Base-by-base conservation (phyloP, 2,329 filamentous ascomycete species). In the Microdochium nivale region DNA sequence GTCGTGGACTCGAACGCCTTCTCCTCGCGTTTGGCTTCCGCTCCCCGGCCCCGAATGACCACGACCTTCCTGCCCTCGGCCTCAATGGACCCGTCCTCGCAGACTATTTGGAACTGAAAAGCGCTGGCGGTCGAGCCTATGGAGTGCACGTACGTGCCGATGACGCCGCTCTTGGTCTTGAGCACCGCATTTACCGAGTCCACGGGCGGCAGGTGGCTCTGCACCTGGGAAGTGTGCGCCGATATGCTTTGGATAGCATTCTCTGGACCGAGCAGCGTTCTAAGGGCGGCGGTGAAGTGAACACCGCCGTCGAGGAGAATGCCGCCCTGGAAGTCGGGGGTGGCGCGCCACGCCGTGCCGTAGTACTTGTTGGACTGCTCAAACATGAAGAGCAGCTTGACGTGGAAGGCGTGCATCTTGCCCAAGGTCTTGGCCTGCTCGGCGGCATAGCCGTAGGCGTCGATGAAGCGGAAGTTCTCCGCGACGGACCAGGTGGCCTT, bases 301-400 rank as follows among this genome's bases (percentile, higher is more conserved):
- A 91, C 85, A 44, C 88, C 87, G 14, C 81, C 86, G 61, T 91
- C 87, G 2, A 91, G 78, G 51, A 90, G 65, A 63, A 90, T 90
- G 0, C 88, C 87, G 51, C 87, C 88, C 66, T 90, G 86, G 62
- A 88, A 80, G 50, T 78, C 73, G 1, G 87, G 87, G 51, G 70
- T 76, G 65, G 84, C 85, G 51, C 88, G 81, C 88, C 87, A 80
- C 25, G 69, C 56, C 2, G 78, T 81, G 48, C 74, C 70, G 57
- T 72, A 75, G 61, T 75, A 80, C 62, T 74, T 73, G 59, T 72
- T 68, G 40, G 52, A 60, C 52, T 57, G 48, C 40, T 60, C 52
- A 62, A 75, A 66, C 56, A 67, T 63, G 14, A 55, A 62, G 51
- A 70, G 62, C 32, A 71, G 49, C 25, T 65, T 61, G 27, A 71